Evolutionary conservation across 2,329 filamentous ascomycete species (phyloP), one percentile per base, ranked within the genome.

Genomic region (Colletotrichum cordylinicola): DNA sequence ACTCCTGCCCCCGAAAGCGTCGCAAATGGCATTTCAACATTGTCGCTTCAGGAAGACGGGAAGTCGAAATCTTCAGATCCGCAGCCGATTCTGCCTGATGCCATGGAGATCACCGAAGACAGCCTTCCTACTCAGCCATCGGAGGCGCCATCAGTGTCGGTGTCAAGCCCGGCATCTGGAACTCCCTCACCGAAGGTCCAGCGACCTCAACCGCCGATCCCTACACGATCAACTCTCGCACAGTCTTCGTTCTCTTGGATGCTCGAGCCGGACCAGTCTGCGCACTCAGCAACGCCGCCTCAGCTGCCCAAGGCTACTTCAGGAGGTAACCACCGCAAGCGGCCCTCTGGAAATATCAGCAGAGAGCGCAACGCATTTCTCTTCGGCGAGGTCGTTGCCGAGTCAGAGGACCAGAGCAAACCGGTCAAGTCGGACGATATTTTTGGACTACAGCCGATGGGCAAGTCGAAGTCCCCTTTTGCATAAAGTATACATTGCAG

Each of bases 211-310:
- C 84, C 77, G 78, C 85, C 90, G 3, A 88, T 92, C 18, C 91
- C 91, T 1, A 91, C 91, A 24, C 89, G 93, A 27, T 94, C 93
- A 5, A 91, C 89, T 1, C 87, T 95, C 39, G 93, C 93, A 2
- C 93, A 94, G 78, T 95, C 94, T 9, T 94, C 93, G 6, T 96
- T 95, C 82, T 93, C 94, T 2, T 95, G 93, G 93, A 96, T 96
- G 93, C 87, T 96, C 3, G 92, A 93, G 78, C 90, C 89, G 4
- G 89, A 90, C 78, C 81, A 86, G 70, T 82, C 85, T 64, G 13
- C 79, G 75, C 55, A 78, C 80, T 66, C 83, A 24, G 84, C 84
- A 7, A 81, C 84, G 6, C 77, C 83, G 8, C 67, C 79, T 15
- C 80, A 81, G 39, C 64, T 77, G 21, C 78, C 80, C 13, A 77